Percentiles rank a stretch among this genome's conserved stretches.
These are phyloP conservation scores for Xylaria cubensis DNA, from an alignment of 495 filamentous ascomycete genomes.

Conservation along the genomic window DNA sequence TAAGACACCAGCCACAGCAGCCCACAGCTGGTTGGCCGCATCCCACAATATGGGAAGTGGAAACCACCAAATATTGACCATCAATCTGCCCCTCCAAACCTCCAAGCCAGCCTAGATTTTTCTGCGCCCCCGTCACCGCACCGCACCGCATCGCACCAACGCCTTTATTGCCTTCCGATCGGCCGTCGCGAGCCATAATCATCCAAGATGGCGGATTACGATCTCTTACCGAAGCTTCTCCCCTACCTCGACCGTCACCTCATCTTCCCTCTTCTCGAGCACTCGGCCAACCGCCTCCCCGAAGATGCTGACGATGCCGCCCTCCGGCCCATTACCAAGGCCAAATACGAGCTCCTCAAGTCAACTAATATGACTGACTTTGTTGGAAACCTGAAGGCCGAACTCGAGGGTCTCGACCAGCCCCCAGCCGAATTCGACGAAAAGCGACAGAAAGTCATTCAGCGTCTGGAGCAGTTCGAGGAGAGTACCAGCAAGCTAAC, in stretches of 20 bases:
- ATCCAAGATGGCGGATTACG: conserved; percentile 75
- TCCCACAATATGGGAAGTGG: conserved; percentile 30
- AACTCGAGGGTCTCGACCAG: conserved; percentile 80
- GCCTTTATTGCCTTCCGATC: conserved; percentile 3
- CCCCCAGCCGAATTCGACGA: conserved; percentile 83
- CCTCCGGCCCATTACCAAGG: conserved; percentile 72
- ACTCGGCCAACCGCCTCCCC: conserved; percentile 63
- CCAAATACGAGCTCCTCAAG: conserved; percentile 91
- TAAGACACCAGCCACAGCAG: conserved; percentile 19
- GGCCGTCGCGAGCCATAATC: conserved; percentile 15
- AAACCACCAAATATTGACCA: conserved; percentile 26
- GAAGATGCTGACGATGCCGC: conserved; percentile 66
- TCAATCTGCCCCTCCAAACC: conserved; percentile 27
- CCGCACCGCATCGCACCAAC: not conserved
- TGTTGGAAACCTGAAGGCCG: conserved; percentile 83
- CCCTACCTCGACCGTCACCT: conserved; percentile 94
- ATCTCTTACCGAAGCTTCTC: conserved; percentile 86
- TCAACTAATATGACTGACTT: conserved; percentile 98
- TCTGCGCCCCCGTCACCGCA: conserved; percentile 1
- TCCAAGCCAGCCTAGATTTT: conserved; percentile 26
- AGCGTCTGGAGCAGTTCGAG: conserved; percentile 77
- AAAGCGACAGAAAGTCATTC: conserved; percentile 87
- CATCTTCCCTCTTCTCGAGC: conserved; percentile 92
- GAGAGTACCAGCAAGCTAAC: conserved; percentile 86
- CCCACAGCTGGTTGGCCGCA: conserved; percentile 13